Conservation (phyloP, 2,329 filamentous ascomycete genomes). For the Biscogniauxia mediterranea region DNA sequence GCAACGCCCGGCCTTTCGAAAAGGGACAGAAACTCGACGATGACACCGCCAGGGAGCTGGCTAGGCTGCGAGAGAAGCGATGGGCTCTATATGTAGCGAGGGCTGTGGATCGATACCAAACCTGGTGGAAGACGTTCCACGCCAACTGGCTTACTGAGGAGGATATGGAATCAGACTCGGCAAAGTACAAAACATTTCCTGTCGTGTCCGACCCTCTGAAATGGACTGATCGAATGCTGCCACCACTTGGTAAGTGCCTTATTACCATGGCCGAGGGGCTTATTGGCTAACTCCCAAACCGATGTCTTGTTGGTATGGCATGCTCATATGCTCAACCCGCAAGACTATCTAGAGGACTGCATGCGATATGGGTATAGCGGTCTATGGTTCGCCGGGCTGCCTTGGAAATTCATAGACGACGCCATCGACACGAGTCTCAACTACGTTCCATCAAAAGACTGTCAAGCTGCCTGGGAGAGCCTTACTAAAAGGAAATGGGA, state of each 20-base stretch:
- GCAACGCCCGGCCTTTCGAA: conserved; percentile 8
- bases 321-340: conserved; percentile 74
- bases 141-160: conserved; percentile 32
- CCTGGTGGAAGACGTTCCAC: conserved; percentile 57
- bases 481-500: conserved; percentile 57
- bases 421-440: conserved; percentile 60
- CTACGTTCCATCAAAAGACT: conserved; percentile 48
- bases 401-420: conserved; percentile 59
- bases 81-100: conserved; percentile 69
- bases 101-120: conserved; percentile 65
- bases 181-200: conserved; percentile 28
- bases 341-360: conserved; percentile 72
- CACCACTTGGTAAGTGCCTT: conserved; percentile 53
- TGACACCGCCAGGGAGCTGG: conserved; percentile 43
- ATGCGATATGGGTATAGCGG: conserved; percentile 54
- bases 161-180: conserved; percentile 33
- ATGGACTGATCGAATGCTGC: conserved; percentile 46
- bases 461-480: conserved; percentile 45
- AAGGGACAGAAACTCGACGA: conserved; percentile 28
- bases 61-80: conserved; percentile 65
- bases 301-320: conserved; percentile 82
- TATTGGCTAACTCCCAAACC: conserved; percentile 30
- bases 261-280: conserved; percentile 4
- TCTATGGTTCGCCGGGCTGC: conserved; percentile 63
- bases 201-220: conserved; percentile 17